Evolutionary conservation across 2,329 filamentous ascomycete species (phyloP).

Genomic region (Sporothrix variecibatus): DNA sequence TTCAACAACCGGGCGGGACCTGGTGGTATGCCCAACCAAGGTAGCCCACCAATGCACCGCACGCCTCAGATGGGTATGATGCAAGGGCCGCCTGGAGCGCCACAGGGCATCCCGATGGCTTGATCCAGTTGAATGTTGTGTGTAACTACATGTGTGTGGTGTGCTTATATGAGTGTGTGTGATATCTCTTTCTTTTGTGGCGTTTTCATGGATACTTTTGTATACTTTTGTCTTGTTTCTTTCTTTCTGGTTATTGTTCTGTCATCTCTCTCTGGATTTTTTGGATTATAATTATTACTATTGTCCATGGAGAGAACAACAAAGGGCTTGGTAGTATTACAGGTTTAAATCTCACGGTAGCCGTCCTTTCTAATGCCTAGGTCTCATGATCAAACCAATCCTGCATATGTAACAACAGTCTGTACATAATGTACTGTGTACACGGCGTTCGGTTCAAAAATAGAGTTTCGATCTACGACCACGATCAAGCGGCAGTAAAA

Average conservation of each 20-base stretch:
- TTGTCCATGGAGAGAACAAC: not conserved
- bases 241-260: not conserved
- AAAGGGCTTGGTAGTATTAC: not conserved
- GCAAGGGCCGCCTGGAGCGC: conserved; percentile 30
- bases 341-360: conserved; percentile 6
- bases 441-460: not conserved
- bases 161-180: not conserved
- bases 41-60: conserved; percentile 36
- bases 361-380: not conserved
- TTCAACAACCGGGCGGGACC: conserved; percentile 10
- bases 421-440: not conserved
- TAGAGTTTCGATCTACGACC: not conserved
- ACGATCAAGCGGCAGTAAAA: not conserved
- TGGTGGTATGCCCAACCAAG: conserved; percentile 29
- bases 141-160: not conserved
- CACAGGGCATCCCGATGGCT: conserved; percentile 29
- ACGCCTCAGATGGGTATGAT: conserved; percentile 39
- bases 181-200: not conserved
- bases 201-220: not conserved
- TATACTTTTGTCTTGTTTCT: not conserved
- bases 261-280: not conserved
- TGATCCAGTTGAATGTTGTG: not conserved
- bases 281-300: not conserved
- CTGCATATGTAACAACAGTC: not conserved
- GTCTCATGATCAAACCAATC: not conserved